phyloP scores from a whole-genome alignment of 495 filamentous ascomycete genomes.

The Hyaloscypha hepaticicola region DNA sequence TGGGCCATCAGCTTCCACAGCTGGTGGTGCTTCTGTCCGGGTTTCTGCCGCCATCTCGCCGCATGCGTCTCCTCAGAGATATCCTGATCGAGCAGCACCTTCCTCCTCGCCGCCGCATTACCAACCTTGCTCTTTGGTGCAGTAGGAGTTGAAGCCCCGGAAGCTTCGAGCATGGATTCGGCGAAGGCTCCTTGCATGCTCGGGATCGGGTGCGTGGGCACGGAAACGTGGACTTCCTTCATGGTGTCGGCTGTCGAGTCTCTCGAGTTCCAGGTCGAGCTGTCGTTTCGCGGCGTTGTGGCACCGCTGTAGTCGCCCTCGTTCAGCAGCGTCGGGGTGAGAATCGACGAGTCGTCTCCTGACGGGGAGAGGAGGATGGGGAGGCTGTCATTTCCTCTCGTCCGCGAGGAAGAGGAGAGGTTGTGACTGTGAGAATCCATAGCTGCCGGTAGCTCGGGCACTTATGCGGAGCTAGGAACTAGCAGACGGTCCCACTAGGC shows the following conservation, averaged over 20 bases:
- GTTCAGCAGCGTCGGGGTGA: conserved; percentile 1
- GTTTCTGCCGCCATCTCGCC: conserved; percentile 69
- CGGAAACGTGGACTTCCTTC: conserved; percentile 46
- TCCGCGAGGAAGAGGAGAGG: conserved; percentile 8
- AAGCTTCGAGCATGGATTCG: conserved; percentile 56
- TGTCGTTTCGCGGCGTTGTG: conserved; percentile 16
- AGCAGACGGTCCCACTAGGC: conserved; percentile 17
- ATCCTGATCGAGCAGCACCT: conserved; percentile 64
- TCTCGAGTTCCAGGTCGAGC: background rate
- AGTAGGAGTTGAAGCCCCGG: conserved; percentile 40
- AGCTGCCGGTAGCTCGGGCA: background rate
- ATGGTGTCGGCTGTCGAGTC: conserved; percentile 15
- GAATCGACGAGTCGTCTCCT: conserved; percentile 1
- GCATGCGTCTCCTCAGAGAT: conserved; percentile 60
- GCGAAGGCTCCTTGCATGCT: conserved; percentile 91
- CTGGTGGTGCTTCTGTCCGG: conserved; percentile 70
- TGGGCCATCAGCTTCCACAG: conserved; percentile 89
- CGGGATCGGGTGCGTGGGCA: conserved; percentile 73
- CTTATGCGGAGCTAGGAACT: background rate
- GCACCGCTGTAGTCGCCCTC: background rate
- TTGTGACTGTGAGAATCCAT: conserved; percentile 8
- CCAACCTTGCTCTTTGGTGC: conserved; percentile 55
- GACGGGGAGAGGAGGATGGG: conserved; percentile 16
- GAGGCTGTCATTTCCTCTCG: conserved; percentile 7
- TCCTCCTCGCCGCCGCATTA: conserved; percentile 64